phyloP scores from a whole-genome alignment of 306 rosid species.

The Nissolia schottii region DNA sequence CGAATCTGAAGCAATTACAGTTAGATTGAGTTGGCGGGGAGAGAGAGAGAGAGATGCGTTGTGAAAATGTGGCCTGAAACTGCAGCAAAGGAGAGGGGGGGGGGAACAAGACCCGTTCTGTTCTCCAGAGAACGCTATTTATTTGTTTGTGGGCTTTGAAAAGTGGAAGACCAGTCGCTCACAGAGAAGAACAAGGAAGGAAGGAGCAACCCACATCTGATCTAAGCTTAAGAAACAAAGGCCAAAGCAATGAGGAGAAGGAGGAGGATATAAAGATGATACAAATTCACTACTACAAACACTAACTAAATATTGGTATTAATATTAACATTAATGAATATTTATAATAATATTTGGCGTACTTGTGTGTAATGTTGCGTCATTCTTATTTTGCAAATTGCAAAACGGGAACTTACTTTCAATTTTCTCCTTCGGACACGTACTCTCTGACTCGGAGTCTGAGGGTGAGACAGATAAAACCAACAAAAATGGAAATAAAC shows the following conservation, averaged over 20 bases:
- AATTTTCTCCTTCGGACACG: not conserved
- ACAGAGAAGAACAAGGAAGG: not conserved
- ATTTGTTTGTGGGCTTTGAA: not conserved
- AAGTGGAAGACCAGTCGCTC: not conserved
- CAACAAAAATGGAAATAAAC: not conserved
- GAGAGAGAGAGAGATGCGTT: conserved; percentile 10
- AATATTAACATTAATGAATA: too few species aligned
- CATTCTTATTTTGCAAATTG: too few species aligned
- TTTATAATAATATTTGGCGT: too few species aligned
- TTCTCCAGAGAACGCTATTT: not conserved
- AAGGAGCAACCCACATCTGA: too few species aligned
- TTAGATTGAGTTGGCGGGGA: not conserved
- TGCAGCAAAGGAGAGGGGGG: not conserved
- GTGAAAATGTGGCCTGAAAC: not conserved
- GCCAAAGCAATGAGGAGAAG: not conserved
- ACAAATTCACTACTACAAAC: not conserved
- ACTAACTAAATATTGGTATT: too few species aligned
- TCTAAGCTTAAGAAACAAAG: not conserved
- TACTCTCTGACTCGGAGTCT: too few species aligned
- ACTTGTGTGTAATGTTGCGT: not conserved
- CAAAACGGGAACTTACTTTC: too few species aligned
- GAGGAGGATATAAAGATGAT: not conserved
- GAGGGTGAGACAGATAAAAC: not conserved
- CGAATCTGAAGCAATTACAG: conserved; percentile 7
- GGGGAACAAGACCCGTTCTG: not conserved